Base-by-base conservation (phyloP, 371 early-diverging fungal genomes). In the Spiromyces aspiralis region DNA sequence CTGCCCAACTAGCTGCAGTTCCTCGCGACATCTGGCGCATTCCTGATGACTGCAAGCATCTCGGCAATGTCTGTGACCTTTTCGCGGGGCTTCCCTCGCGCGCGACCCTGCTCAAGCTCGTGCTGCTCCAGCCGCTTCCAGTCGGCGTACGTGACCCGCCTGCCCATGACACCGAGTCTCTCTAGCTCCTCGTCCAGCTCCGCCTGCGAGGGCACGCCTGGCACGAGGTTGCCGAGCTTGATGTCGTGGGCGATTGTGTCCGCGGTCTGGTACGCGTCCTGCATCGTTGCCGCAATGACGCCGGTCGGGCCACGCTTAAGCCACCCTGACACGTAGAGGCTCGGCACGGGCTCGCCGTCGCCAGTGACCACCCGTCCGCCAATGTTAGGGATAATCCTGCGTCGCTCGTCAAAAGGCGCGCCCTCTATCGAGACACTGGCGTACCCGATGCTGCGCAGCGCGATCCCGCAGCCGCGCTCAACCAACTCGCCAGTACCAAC, bases 271-370 rank as follows among this genome's bases (percentile, higher is more conserved):
- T 81, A 83, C 0, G 92, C 90, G 61, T 94, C 90, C 25, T 78
- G 74, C 90, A 95, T 90, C 13, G 97, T 97, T 0, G 90, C 75
- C 0, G 90, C 95, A 57, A 97, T 87, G 20, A 92, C 92, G 3
- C 98, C 98, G 0, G 77, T 77, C 16, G 95, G 91, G 0, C 98
- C 95, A 16, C 85, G 80, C 61, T 95, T 97, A 22, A 90, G 58
- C 98, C 98, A 97, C 0, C 95, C 95, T 2, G 95, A 66, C 0
- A 83, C 85, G 53, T 93, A 95, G 48, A 87, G 55, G 0, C 85
- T 82, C 3, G 76, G 74, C 1, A 77, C 60, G 4, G 58, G 27
- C 0, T 22, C 47, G 13, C 20, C 6, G 4, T 53, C 27, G 16
- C 27, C 16, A 24, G 27, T 43, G n/a, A 81, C 2, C 0, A 90